Conservation (phyloP, 2,329 filamentous ascomycete species). For the Verticillium isaacii region DNA sequence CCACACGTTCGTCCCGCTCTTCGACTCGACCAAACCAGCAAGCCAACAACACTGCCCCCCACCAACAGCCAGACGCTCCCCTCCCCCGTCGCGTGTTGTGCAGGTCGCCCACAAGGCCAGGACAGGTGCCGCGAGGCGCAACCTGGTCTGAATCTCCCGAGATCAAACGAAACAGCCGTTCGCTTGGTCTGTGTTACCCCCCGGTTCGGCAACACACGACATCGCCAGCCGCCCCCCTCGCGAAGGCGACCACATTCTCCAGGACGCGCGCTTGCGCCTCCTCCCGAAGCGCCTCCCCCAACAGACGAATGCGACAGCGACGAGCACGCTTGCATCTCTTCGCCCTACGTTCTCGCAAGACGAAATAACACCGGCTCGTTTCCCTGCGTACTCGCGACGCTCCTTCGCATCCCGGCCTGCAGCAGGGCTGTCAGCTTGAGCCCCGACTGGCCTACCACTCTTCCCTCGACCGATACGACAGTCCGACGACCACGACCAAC, state of each 20-base stretch:
- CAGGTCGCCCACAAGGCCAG: not conserved
- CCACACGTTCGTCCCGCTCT: not conserved
- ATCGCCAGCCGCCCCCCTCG: not conserved
- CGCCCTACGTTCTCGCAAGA: not conserved
- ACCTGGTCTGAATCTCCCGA: not conserved
- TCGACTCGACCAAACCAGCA: not conserved
- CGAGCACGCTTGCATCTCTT: not conserved
- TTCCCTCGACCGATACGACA: not conserved
- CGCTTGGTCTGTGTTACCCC: not conserved
- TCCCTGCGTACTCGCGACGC: not conserved
- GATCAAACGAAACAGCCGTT: slow-evolving; percentile 2
- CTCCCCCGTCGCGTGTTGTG: not conserved
- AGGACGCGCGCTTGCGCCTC: slow-evolving; percentile 4
- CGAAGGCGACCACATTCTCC: not conserved
- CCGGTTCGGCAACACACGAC: not conserved
- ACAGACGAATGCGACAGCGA: not conserved
- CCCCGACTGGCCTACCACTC: not conserved
- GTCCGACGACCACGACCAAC: not conserved
- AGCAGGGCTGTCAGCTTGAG: not conserved
- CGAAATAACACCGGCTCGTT: not conserved
- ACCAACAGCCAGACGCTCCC: not conserved
- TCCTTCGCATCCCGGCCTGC: not conserved
- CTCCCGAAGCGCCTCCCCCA: not conserved
- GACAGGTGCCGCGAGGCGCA: not conserved
- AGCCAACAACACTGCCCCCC: not conserved